These are phyloP conservation scores for Spizellomyces punctatus DNA, from an alignment of 192 early-diverging fungal genomes.

Conservation along the genomic window DNA sequence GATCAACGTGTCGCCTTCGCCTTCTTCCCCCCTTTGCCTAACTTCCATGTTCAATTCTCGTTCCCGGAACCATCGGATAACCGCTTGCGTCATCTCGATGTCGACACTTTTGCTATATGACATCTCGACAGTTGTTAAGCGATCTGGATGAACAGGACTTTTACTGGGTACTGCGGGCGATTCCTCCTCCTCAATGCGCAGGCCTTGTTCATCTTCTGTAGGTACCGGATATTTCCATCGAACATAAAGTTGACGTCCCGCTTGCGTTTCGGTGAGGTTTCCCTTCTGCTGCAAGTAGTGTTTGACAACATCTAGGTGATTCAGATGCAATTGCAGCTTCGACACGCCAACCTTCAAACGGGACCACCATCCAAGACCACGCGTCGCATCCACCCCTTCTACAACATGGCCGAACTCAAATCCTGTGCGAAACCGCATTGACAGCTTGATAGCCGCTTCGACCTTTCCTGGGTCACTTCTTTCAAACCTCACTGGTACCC, in stretches of 20 bases:
- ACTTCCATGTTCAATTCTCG: constrained; percentile 18
- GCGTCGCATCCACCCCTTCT: neutral
- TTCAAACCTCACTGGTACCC: constrained; percentile 24
- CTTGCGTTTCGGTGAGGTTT: too few species aligned
- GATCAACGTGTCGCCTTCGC: neutral
- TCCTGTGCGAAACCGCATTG: constrained; percentile 22
- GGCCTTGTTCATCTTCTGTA: neutral
- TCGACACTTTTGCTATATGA: neutral
- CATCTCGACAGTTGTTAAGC: neutral
- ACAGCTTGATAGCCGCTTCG: constrained; percentile 34
- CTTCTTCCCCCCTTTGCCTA: neutral
- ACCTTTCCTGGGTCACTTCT: neutral
- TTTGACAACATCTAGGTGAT: neutral
- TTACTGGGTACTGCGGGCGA: neutral
- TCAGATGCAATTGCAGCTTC: neutral
- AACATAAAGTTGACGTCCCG: neutral
- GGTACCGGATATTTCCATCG: neutral
- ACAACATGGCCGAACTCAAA: constrained; percentile 11
- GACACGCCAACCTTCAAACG: too few species aligned
- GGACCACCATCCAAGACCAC: neutral
- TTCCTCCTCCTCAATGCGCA: neutral
- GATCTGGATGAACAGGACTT: neutral
- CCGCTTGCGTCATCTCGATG: neutral
- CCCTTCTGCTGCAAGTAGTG: neutral
- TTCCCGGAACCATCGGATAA: constrained; percentile 4